Evolutionary conservation across 306 rosid species (phyloP).

Genomic region (Benincasa hispida): DNA sequence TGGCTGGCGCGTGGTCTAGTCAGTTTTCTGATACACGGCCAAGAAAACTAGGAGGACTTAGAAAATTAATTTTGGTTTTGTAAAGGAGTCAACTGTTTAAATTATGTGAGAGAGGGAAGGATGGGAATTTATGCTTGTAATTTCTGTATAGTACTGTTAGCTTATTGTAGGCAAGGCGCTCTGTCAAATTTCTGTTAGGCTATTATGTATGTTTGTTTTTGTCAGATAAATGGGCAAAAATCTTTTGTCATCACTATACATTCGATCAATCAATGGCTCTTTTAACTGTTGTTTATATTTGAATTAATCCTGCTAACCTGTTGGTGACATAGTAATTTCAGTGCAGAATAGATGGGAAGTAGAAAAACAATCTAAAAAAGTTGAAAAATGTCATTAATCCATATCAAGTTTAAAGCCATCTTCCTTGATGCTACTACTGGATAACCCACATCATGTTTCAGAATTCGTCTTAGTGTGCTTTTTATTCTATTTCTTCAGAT

Average conservation of each 20-base stretch:
- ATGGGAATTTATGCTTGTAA: constrained; percentile 41
- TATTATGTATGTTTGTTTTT: constrained; percentile 3
- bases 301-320: not conserved
- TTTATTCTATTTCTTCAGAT: not conserved
- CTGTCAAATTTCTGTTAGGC: not conserved
- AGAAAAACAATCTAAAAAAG: not conserved
- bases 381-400: not conserved
- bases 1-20: not conserved
- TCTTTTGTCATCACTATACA: not conserved
- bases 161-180: not conserved
- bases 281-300: not conserved
- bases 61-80: constrained; percentile 25
- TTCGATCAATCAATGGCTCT: not conserved
- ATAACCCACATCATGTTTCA: not conserved
- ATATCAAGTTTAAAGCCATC: not conserved
- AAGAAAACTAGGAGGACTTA: not conserved
- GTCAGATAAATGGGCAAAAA: not conserved
- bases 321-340: not conserved
- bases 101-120: constrained; percentile 24
- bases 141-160: constrained; percentile 24
- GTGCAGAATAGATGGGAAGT: not conserved
- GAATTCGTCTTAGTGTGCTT: not conserved
- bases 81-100: constrained; percentile 27
- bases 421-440: not conserved
- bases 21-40: not conserved